phyloP scores from a whole-genome alignment of 345 rosid species.

The Lepidium africanum region DNA sequence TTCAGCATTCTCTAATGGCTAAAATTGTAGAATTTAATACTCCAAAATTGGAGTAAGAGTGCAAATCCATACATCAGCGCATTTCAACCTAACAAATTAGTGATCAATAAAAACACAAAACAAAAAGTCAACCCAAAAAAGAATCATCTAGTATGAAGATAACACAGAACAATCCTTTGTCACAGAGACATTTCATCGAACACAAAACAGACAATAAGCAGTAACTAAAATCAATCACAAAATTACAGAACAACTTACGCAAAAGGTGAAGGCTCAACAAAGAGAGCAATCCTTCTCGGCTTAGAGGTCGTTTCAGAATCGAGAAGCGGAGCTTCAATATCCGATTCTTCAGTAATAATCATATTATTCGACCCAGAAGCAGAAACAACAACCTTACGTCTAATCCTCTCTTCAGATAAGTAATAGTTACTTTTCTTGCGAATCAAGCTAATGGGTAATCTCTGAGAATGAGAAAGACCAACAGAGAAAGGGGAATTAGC shows the following conservation, averaged over 20 bases:
- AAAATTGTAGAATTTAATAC: background rate
- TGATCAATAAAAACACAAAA: background rate
- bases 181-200: constrained; percentile 26
- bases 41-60: background rate
- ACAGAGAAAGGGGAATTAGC: constrained; percentile 11
- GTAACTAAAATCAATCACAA: background rate
- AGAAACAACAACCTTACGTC: background rate
- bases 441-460: constrained; percentile 32
- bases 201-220: background rate
- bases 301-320: constrained; percentile 42
- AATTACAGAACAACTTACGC: constrained; percentile 45
- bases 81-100: background rate
- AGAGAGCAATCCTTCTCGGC: constrained; percentile 88
- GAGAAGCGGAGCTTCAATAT: constrained; percentile 32
- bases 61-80: background rate
- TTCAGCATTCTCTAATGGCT: background rate
- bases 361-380: constrained; percentile 35
- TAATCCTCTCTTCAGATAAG: background rate
- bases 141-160: background rate
- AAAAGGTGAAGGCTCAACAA: constrained; percentile 97
- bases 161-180: background rate
- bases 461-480: constrained; percentile 12
- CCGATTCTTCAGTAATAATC: constrained; percentile 54
- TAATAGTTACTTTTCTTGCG: background rate
- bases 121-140: constrained; percentile 6